Percentiles rank a stretch among this genome's conserved stretches.
phyloP scores from a whole-genome alignment of 257 asterid genomes.

The Schizonepeta tenuifolia region DNA sequence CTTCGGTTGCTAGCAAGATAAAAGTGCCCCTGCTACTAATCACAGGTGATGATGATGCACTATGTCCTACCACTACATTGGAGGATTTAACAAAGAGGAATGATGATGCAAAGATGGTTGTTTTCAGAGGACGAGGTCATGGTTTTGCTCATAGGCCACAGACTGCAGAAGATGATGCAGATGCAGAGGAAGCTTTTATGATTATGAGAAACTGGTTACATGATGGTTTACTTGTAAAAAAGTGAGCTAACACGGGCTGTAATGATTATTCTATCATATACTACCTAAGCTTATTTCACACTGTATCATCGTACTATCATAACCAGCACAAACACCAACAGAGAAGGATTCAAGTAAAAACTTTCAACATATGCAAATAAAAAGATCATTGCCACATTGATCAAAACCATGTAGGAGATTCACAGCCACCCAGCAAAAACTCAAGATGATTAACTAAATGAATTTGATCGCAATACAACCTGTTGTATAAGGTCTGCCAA shows the following conservation, averaged over 20 bases:
- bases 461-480: slow-evolving; percentile 14
- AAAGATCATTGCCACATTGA: background rate
- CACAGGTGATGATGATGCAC: slow-evolving; percentile 63
- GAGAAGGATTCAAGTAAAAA: background rate
- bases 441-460: slow-evolving; percentile 14
- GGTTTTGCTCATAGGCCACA: slow-evolving; percentile 77
- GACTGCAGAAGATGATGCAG: slow-evolving; percentile 75
- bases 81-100: slow-evolving; percentile 46
- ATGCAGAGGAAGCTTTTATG: slow-evolving; percentile 76
- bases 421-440: slow-evolving; percentile 18
- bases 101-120: slow-evolving; percentile 43
- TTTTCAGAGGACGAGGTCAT: slow-evolving; percentile 63
- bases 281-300: background rate
- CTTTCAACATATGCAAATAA: background rate
- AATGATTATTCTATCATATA: background rate
- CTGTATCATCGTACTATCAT: background rate
- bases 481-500: background rate
- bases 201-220: slow-evolving; percentile 74
- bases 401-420: slow-evolving; percentile 5
- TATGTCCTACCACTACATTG: slow-evolving; percentile 51
- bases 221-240: slow-evolving; percentile 51
- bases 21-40: slow-evolving; percentile 60
- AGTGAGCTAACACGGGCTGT: slow-evolving; percentile 25
- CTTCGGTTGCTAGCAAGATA: slow-evolving; percentile 48
- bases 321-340: background rate